These are phyloP conservation scores for Passalora sequoiae DNA, from an alignment of 2,329 filamentous ascomycete species.

Conservation along the genomic window DNA sequence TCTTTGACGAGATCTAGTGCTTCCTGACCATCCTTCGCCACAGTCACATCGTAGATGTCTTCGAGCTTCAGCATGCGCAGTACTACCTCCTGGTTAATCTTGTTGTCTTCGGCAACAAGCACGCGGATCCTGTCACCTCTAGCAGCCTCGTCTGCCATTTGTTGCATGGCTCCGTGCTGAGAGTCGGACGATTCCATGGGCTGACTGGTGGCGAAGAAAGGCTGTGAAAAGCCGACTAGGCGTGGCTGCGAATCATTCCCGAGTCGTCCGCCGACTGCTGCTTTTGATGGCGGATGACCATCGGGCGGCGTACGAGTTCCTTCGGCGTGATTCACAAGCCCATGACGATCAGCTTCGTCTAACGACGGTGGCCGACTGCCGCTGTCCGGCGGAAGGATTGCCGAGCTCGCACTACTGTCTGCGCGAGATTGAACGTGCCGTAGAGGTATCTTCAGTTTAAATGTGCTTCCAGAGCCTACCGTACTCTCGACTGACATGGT, in stretches of 20 bases:
- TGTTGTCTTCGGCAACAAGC: constrained; percentile 77
- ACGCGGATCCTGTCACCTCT: constrained; percentile 64
- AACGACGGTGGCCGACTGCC: constrained; percentile 15
- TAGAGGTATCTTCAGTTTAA: constrained; percentile 77
- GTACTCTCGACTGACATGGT: constrained; percentile 66
- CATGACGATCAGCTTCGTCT: constrained; percentile 15
- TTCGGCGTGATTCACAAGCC: constrained; percentile 15
- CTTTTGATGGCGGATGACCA: constrained; percentile 8
- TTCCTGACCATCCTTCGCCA: constrained; percentile 62
- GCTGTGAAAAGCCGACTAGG: constrained; percentile 73
- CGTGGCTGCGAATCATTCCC: constrained; percentile 63
- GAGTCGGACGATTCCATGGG: constrained; percentile 51
- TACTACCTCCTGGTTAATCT: constrained; percentile 53
- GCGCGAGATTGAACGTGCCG: constrained; percentile 67
- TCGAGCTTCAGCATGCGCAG: constrained; percentile 68
- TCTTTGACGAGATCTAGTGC: constrained; percentile 80
- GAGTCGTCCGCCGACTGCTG: constrained; percentile 35
- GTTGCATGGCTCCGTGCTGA: constrained; percentile 61
- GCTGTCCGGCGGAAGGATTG: constrained; percentile 20
- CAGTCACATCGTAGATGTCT: constrained; percentile 78
- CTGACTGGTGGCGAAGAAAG: constrained; percentile 61
- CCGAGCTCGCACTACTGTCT: constrained; percentile 45
- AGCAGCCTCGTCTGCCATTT: constrained; percentile 58
- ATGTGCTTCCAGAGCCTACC: constrained; percentile 69
- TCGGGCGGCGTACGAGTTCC: constrained; percentile 23